A percentile compares a stretch with the other conserved stretches of the same genome.
These are phyloP conservation scores for Botrytis medusae DNA, from an alignment of 2,329 filamentous ascomycete genomes.

Conservation along the genomic window DNA sequence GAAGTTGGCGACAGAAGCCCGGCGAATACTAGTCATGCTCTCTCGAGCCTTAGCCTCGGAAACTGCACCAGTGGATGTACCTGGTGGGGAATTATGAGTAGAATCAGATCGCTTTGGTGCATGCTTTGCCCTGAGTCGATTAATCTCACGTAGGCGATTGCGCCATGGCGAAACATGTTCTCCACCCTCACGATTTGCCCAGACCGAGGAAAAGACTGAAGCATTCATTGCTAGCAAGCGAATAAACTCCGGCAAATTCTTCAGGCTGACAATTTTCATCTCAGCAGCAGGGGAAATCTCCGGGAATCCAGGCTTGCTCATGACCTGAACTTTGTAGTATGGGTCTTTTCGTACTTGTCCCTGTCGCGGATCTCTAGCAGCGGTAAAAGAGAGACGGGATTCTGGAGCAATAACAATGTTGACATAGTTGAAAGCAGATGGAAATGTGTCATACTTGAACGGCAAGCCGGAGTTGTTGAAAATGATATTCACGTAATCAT, in stretches of 20 bases:
- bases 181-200: slow-evolving; percentile 72
- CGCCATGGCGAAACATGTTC: slow-evolving; percentile 91
- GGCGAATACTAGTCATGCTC: slow-evolving; percentile 59
- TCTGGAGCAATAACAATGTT: slow-evolving; percentile 94
- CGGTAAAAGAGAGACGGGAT: slow-evolving; percentile 73
- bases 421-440: slow-evolving; percentile 93
- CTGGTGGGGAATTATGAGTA: slow-evolving; percentile 37
- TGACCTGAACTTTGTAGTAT: slow-evolving; percentile 88
- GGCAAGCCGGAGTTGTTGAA: slow-evolving; percentile 94
- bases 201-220: slow-evolving; percentile 90
- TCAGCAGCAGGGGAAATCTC: slow-evolving; percentile 88
- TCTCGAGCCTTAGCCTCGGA: slow-evolving; percentile 50
- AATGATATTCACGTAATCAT: slow-evolving; percentile 96
- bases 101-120: slow-evolving; percentile 45
- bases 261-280: slow-evolving; percentile 83
- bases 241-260: slow-evolving; percentile 80
- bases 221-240: slow-evolving; percentile 89
- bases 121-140: slow-evolving; percentile 72
- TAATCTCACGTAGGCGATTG: slow-evolving; percentile 80
- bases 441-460: slow-evolving; percentile 88
- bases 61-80: slow-evolving; percentile 33
- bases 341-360: slow-evolving; percentile 41
- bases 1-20: slow-evolving; percentile 66
- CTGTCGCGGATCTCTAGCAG: slow-evolving; percentile 51
- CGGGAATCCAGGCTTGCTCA: slow-evolving; percentile 86